phyloP scores from a whole-genome alignment of 2,329 filamentous ascomycete genomes.

The Plenodomus lindquistii region DNA sequence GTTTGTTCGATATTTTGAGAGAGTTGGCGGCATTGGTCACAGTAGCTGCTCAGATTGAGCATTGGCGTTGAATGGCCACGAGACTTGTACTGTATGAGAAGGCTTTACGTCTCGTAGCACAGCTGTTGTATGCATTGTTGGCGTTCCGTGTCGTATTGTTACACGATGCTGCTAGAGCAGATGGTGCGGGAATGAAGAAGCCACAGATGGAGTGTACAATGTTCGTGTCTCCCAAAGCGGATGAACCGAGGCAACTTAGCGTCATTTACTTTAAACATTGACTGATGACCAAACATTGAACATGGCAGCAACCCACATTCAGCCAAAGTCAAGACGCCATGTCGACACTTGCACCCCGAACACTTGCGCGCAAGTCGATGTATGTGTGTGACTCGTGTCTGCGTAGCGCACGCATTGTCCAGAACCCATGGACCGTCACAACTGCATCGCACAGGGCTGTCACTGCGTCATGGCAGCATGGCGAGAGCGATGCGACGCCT shows the following conservation, averaged over 20 bases:
- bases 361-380: neutral
- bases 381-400: neutral
- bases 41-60: conserved; percentile 4
- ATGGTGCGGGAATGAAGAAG: too few species aligned
- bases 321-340: neutral
- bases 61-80: conserved; percentile 14
- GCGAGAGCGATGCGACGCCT: too few species aligned
- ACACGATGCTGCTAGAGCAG: neutral
- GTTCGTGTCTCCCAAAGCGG: too few species aligned
- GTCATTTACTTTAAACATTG: too few species aligned
- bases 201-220: too few species aligned
- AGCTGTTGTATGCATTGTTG: conserved; percentile 2
- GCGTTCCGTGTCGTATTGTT: neutral
- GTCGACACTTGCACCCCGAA: neutral
- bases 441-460: neutral
- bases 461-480: neutral
- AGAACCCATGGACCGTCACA: neutral
- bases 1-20: conserved; percentile 2
- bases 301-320: too few species aligned
- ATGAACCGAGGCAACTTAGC: too few species aligned
- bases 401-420: neutral
- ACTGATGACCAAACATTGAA: too few species aligned
- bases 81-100: conserved; percentile 6
- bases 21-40: conserved; percentile 4
- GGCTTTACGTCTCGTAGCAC: conserved; percentile 1